Evolutionary conservation across 257 asterid species (phyloP), one percentile per base, ranked within the genome.

Genomic region (Fraxinus anomala): DNA sequence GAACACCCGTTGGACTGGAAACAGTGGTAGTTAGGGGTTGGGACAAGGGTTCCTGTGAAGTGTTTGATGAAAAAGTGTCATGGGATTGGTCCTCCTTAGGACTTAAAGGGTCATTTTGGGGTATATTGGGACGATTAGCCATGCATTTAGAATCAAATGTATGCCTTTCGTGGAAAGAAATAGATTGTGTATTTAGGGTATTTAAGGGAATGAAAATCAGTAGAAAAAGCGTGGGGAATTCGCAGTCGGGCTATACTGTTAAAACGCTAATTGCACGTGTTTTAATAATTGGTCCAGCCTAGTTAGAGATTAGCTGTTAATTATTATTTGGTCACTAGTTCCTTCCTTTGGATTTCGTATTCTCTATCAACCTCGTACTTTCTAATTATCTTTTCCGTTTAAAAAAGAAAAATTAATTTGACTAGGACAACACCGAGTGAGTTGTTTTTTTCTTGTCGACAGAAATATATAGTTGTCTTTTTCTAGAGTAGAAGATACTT

Each of bases 171-270:
- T 2, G 67, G 66, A 39, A 11, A 68, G 47, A 24, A 10, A 24
- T 21, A 3, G 36, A 12, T 6, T 13, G 19, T 63, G 51, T 0
- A 13, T 70, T 67, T 33, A 81, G 78, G 72, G 68, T 2, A 70
- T 81, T 83, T 81, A 79, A 80, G 77, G 49, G 36, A 28, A 24
- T 28, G 16, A 69, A 39, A 47, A 12, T 1, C 66, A 31, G 37
- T 11, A 73, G 74, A 31, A 7, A 78, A 80, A 39, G 83, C 90
- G 92, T 79, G 92, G 89, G 86, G 33, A 82, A 65, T 14, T 89
- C 87, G 90, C 84, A 87, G 89, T 63, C 36, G 69, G 69, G 8
- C 69, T 63, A 2, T 63, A 63, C 69, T 19, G 34, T 63, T 24
- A 26, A 63, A 11, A 26, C 69, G 28, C 69, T 4, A 26, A 63